Percentiles rank a stretch among this genome's conserved stretches.
phyloP scores from a whole-genome alignment of 2,329 filamentous ascomycete species.

The Nectriaceae sp. region DNA sequence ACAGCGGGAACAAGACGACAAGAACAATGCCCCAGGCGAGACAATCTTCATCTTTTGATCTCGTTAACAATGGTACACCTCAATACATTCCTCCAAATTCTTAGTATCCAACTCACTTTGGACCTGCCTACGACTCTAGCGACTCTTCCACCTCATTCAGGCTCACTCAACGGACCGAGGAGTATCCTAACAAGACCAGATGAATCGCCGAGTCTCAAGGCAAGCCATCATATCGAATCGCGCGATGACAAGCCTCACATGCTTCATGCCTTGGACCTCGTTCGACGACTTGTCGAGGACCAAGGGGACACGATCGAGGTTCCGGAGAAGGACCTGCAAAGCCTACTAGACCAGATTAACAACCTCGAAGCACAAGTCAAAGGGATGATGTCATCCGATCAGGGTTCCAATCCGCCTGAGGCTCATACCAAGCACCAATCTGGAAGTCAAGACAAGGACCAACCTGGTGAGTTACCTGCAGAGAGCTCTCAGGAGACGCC shows the following conservation, averaged over 20 bases:
- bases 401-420: background rate
- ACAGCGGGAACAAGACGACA: conserved; percentile 7
- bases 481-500: too few species aligned
- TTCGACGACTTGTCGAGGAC: conserved; percentile 27
- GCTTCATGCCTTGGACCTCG: conserved; percentile 16
- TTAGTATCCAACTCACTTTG: conserved; percentile 17
- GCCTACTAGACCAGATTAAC: conserved; percentile 32
- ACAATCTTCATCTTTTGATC: conserved; percentile 4
- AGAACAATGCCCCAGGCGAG: conserved; percentile 1
- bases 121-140: conserved; percentile 10
- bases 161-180: conserved; percentile 1
- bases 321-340: conserved; percentile 22
- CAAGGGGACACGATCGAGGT: conserved; percentile 27
- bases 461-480: conserved; percentile 10
- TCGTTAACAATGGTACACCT: conserved; percentile 21
- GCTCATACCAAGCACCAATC: too few species aligned
- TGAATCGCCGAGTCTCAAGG: conserved; percentile 4
- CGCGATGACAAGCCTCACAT: conserved; percentile 11
- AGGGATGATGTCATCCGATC: conserved; percentile 20
- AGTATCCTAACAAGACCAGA: background rate
- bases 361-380: conserved; percentile 30
- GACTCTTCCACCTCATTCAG: conserved; percentile 10
- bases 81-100: conserved; percentile 14
- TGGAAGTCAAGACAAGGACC: conserved; percentile 12
- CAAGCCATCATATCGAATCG: conserved; percentile 12